Percentiles rank a stretch among this genome's conserved stretches.
Evolutionary conservation across 2,329 filamentous ascomycete species (phyloP).

Genomic region (Exserohilum rostratum): DNA sequence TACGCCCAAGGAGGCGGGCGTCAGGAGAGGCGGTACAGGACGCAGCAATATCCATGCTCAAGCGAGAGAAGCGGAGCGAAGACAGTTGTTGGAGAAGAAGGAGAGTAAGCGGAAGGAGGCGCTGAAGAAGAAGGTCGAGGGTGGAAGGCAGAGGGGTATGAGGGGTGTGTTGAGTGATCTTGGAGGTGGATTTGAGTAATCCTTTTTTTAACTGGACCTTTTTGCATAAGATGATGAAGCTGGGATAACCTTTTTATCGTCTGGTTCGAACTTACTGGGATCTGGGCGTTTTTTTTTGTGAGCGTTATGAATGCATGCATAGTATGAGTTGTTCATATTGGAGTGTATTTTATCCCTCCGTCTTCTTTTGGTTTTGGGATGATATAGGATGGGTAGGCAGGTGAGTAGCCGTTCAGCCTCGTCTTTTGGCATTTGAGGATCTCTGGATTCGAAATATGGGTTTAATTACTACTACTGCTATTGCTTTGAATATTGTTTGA

Average conservation of each 20-base stretch:
- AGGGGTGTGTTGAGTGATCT: conserved; percentile 43
- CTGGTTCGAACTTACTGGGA: no score
- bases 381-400: no score
- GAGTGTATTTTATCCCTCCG: no score
- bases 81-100: conserved; percentile 57
- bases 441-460: no score
- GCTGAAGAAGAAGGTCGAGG: conserved; percentile 52
- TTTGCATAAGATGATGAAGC: not conserved
- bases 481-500: no score
- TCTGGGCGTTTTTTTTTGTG: not conserved
- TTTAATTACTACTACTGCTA: no score
- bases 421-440: no score
- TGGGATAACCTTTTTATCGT: no score
- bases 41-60: conserved; percentile 66
- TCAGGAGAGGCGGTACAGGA: conserved; percentile 60
- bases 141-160: conserved; percentile 31
- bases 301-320: not conserved
- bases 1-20: conserved; percentile 38
- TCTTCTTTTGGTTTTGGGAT: no score
- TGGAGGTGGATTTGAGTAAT: conserved; percentile 46
- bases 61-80: conserved; percentile 63
- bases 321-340: no score
- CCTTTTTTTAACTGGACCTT: not conserved
- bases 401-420: no score
- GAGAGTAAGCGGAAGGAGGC: conserved; percentile 58